Evolutionary conservation across 2,329 filamentous ascomycete genomes (phyloP).

Genomic region (Cladosporium sp.): DNA sequence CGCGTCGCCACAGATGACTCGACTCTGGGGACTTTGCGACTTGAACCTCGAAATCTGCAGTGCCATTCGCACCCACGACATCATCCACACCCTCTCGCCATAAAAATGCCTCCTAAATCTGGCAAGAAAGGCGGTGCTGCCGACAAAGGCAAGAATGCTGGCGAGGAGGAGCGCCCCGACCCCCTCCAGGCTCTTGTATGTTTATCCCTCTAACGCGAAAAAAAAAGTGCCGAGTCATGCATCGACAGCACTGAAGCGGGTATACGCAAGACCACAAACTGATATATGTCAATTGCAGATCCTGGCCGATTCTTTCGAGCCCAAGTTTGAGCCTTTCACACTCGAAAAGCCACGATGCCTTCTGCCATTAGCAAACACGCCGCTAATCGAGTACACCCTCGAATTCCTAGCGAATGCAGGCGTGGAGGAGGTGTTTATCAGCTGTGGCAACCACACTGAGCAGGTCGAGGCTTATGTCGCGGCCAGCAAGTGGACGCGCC

Average conservation of each 20-base stretch:
- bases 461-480: constrained; percentile 82
- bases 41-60: constrained; percentile 3
- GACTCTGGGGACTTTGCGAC: constrained; percentile 5
- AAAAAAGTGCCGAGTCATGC: constrained; percentile 20
- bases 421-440: constrained; percentile 91
- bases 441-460: constrained; percentile 83
- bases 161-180: constrained; percentile 62
- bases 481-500: constrained; percentile 71
- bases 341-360: constrained; percentile 91
- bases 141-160: constrained; percentile 42
- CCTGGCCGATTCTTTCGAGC: constrained; percentile 92
- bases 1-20: constrained; percentile 9
- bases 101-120: constrained; percentile 51
- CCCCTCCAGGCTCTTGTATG: constrained; percentile 64
- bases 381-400: constrained; percentile 95
- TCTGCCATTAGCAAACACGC: constrained; percentile 87
- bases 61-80: background rate
- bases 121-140: constrained; percentile 37
- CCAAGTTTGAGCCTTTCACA: constrained; percentile 85
- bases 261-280: constrained; percentile 26
- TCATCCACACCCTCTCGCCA: constrained; percentile 23
- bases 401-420: constrained; percentile 94
- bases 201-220: constrained; percentile 24
- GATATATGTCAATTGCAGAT: constrained; percentile 57
- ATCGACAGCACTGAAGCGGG: background rate